Conservation (phyloP, 108 stramenopile genomes). For the Pseudonitzschia delicatissima region DNA sequence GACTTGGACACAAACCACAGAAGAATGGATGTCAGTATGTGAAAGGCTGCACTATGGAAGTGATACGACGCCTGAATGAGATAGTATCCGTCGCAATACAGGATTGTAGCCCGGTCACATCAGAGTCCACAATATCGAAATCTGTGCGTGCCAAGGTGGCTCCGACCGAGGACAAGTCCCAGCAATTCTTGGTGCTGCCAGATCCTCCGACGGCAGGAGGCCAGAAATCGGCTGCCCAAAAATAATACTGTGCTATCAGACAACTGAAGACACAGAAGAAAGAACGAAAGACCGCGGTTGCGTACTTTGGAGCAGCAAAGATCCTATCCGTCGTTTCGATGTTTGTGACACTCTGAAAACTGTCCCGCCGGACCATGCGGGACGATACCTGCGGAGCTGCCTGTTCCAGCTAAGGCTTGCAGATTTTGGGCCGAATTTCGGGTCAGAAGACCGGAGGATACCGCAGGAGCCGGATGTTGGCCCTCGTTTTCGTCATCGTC, state of each 20-base stretch:
- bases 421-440: constrained; percentile 25
- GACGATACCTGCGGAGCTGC: constrained; percentile 10
- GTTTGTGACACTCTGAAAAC: neutral
- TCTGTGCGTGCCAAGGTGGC: constrained; percentile 27
- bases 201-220: constrained; percentile 63
- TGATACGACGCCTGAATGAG: constrained; percentile 78
- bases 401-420: constrained; percentile 25
- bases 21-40: constrained; percentile 52
- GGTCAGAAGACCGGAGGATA: constrained; percentile 32
- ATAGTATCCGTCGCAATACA: constrained; percentile 61
- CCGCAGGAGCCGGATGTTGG: constrained; percentile 15
- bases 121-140: constrained; percentile 19
- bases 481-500: constrained; percentile 15
- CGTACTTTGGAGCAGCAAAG: constrained; percentile 73
- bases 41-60: constrained; percentile 71
- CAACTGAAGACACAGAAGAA: constrained; percentile 49
- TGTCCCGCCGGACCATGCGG: neutral
- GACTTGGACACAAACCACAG: constrained; percentile 42
- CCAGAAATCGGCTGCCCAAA: constrained; percentile 71
- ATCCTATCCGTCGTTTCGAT: constrained; percentile 22
- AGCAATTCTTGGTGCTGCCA: constrained; percentile 62
- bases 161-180: constrained; percentile 69
- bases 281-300: constrained; percentile 78
- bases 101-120: constrained; percentile 67
- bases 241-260: constrained; percentile 45